A percentile compares a stretch with the other conserved stretches of the same genome.
These are phyloP conservation scores for Ophiostoma sp. DNA, from an alignment of 2,329 filamentous ascomycete species.

Conservation along the genomic window DNA sequence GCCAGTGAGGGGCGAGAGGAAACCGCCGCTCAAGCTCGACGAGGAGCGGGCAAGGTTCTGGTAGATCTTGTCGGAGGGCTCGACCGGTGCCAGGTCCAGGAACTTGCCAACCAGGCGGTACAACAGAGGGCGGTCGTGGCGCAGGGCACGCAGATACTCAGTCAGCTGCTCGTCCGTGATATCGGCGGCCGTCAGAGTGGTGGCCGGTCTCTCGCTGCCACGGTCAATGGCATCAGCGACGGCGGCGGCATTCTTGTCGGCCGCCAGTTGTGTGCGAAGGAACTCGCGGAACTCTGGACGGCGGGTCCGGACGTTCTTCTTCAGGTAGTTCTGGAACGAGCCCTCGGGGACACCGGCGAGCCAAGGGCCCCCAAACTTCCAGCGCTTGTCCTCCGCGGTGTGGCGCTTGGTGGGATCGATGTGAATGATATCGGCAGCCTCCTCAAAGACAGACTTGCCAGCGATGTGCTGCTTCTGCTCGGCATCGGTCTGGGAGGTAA, in stretches of 20 bases:
- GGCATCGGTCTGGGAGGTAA: conserved; percentile 42
- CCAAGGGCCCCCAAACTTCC: conserved; percentile 69
- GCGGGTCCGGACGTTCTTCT: conserved; percentile 53
- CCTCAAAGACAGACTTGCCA: conserved; percentile 60
- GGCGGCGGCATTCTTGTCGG: conserved; percentile 45
- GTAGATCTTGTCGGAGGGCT: conserved; percentile 31
- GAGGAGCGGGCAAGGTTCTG: conserved; percentile 28
- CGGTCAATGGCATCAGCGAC: conserved; percentile 32
- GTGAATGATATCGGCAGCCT: conserved; percentile 55
- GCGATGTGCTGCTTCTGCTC: conserved; percentile 32
- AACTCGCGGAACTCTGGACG: conserved; percentile 57
- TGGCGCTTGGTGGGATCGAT: conserved; percentile 38
- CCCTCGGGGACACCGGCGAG: conserved; percentile 62
- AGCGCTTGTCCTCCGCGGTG: conserved; percentile 51
- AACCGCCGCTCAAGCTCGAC: conserved; percentile 34
- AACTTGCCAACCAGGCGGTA: conserved; percentile 60
- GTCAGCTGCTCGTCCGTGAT: conserved; percentile 54
- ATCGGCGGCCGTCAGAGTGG: conserved; percentile 37
- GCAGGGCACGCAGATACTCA: conserved; percentile 54
- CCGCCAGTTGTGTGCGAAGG: conserved; percentile 51
- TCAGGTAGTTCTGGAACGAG: conserved; percentile 58
- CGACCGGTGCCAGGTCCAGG: conserved; percentile 60
- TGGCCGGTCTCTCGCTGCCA: conserved; percentile 23
- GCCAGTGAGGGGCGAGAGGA: conserved; percentile 6
- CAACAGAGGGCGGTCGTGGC: conserved; percentile 51